These are phyloP conservation scores for Lasiodiplodia citricola DNA, from an alignment of 2,329 filamentous ascomycete genomes.

Conservation along the genomic window DNA sequence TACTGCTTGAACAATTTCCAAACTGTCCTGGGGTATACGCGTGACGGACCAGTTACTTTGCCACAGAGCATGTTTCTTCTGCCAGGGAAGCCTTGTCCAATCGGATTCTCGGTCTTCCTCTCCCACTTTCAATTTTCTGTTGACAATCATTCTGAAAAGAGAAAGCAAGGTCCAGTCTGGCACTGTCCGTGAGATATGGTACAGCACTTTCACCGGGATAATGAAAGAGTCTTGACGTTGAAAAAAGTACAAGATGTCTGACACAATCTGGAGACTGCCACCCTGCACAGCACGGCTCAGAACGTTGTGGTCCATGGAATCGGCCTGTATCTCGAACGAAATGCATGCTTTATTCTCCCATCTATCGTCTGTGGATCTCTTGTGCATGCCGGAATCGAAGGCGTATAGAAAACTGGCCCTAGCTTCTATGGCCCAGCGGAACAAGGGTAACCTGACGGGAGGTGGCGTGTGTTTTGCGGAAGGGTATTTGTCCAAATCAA, in stretches of 20 bases:
- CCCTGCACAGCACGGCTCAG: not conserved
- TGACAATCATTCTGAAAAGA: too few relatives aligned
- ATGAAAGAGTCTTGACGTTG: not conserved
- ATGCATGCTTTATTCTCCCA: not conserved
- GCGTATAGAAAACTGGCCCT: not conserved
- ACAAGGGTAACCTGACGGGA: not conserved
- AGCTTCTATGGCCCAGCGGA: not conserved
- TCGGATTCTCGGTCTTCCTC: not conserved
- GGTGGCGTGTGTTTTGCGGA: not conserved
- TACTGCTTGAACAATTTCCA: too few relatives aligned
- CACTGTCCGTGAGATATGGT: not conserved
- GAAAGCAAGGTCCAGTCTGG: not conserved
- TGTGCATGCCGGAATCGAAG: too few relatives aligned
- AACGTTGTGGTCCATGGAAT: not conserved
- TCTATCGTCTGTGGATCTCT: too few relatives aligned
- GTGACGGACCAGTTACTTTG: too few relatives aligned
- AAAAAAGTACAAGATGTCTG: not conserved
- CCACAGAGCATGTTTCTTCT: too few relatives aligned
- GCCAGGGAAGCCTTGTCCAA: too few relatives aligned
- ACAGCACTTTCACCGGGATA: not conserved
- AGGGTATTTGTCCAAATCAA: not conserved
- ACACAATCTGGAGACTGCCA: not conserved
- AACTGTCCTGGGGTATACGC: too few relatives aligned
- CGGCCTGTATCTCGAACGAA: not conserved
- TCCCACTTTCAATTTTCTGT: too few relatives aligned